Base-by-base conservation (phyloP, 2,329 filamentous ascomycete species). In the Emmonsia crescens region DNA sequence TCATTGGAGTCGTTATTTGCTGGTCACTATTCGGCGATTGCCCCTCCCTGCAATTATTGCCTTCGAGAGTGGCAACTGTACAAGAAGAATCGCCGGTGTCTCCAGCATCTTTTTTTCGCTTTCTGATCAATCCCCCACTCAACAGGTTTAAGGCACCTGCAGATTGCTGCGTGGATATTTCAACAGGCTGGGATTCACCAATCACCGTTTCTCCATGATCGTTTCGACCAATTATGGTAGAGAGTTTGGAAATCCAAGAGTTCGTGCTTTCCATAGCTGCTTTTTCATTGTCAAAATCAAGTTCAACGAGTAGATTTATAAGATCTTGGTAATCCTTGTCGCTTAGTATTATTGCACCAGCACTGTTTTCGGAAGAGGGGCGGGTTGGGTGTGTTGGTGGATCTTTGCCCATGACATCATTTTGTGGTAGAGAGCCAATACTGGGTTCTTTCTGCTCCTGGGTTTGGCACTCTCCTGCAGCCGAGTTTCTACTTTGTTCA, bases 251-350 rank as follows among this genome's bases (percentile, higher is more conserved):
- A 51, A 76, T 67, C 71, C 76, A 79, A 24, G 70, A 67, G 62
- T 72, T 74, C 5, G 75, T 78, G 60, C 76, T 78, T 44, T 72
- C 66, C 33, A 70, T 67, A 5, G 75, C 70, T 19, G 74, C 68
- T 6, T 75, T 69, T 40, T 73, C 66, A 51, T 73, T 71, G 55
- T 74, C 73, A 57, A 78, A 79, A 61, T 79, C 77, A 59, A 77
- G 73, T 16, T 74, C 71, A 9, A 78, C 66, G 10, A 79, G 69
- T 29, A 73, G 71, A 48, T 75, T 70, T 62, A 74, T 74, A 31
- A 74, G 71, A 2, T 65, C 66, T 58, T 76, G 73, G 64, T 79
- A 79, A 62, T 77, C 73, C 33, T 69, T 66, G 56, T 76, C 71
- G 54, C 66, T 70, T 21, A 79, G 64, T 16, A 77, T 68, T 1